Conservation (phyloP, 768 basidiomycete genomes). For the Phanerodontia chrysosporium region DNA sequence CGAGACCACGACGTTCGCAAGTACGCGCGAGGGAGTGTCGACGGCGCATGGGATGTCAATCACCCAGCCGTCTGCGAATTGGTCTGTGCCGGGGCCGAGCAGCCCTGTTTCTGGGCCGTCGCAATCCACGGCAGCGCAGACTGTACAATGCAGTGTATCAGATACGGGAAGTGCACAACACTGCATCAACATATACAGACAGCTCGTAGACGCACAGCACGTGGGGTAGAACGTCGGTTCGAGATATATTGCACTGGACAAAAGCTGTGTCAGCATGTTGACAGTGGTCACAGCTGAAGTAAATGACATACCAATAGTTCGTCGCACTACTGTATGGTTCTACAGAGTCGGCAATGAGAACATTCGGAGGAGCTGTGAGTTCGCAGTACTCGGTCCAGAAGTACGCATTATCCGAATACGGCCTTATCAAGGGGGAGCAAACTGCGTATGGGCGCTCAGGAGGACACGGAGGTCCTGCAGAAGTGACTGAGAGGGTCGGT, state of each 20-base stretch:
- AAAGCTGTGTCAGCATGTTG: background rate
- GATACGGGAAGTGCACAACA: background rate
- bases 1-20: constrained; percentile 14
- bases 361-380: constrained; percentile 3
- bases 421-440: constrained; percentile 1
- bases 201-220: background rate
- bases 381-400: constrained; percentile 7
- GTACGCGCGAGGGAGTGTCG: constrained; percentile 16
- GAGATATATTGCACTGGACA: background rate
- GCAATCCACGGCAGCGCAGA: constrained; percentile 7
- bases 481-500: too few relatives aligned
- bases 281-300: background rate
- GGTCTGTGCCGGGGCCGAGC: background rate
- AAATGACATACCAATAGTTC: background rate
- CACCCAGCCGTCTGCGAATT: constrained; percentile 16
- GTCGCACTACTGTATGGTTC: background rate
- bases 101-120: constrained; percentile 4
- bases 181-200: background rate
- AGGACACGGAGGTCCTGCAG: constrained; percentile 5
- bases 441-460: background rate
- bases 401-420: constrained; percentile 10
- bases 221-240: background rate
- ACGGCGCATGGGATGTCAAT: constrained; percentile 15
- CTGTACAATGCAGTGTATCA: background rate
- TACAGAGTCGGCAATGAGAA: constrained; percentile 3